phyloP scores from a whole-genome alignment of 176 grass and related monocot species.

The Stipa capillata region DNA sequence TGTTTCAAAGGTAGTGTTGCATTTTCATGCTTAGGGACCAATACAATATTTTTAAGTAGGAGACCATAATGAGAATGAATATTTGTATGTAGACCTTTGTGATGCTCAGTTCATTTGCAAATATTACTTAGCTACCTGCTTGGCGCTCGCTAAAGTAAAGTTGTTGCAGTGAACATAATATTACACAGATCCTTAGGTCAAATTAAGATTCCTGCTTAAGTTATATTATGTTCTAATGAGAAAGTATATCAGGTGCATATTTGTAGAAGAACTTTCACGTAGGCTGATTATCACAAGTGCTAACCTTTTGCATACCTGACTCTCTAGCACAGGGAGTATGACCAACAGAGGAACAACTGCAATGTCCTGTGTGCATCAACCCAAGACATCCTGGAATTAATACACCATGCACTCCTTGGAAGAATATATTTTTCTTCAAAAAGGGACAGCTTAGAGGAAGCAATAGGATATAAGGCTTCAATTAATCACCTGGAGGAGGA shows the following conservation, averaged over 20 bases:
- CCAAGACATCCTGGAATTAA: slow-evolving; percentile 25
- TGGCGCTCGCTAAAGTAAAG: not conserved
- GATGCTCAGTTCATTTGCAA: too few relatives aligned
- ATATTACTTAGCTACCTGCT: not conserved
- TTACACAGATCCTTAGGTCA: not conserved
- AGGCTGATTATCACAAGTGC: slow-evolving; percentile 33
- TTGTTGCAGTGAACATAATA: not conserved
- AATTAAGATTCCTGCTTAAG: not conserved
- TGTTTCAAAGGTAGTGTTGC: not conserved
- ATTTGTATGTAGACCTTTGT: too few relatives aligned
- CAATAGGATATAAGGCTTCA: not conserved
- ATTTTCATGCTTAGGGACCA: not conserved
- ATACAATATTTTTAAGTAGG: not conserved
- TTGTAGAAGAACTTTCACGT: not conserved
- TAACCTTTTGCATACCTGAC: slow-evolving; percentile 90
- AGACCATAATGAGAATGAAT: not conserved
- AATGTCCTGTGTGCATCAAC: slow-evolving; percentile 68
- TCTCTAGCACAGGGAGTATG: slow-evolving; percentile 96
- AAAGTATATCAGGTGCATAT: not conserved
- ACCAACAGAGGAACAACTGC: slow-evolving; percentile 94
- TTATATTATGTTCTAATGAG: not conserved
- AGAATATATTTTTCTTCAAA: not conserved
- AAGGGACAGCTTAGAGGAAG: not conserved
- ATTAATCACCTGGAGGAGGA: slow-evolving; percentile 80
- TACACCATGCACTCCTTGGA: not conserved